Evolutionary conservation across 2,329 filamentous ascomycete genomes (phyloP).

Genomic region (Penicillium sp.): DNA sequence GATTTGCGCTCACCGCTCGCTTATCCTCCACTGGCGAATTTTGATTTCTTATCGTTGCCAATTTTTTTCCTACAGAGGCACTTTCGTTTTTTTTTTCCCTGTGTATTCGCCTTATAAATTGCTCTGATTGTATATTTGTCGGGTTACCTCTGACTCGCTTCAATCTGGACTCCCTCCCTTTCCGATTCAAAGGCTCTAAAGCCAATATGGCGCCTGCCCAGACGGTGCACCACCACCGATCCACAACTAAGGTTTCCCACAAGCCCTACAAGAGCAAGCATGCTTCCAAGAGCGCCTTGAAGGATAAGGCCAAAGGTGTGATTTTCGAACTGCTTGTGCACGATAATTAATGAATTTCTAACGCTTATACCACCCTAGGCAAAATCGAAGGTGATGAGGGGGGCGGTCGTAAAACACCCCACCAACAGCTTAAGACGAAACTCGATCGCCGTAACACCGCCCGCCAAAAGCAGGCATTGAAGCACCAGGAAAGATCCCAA

Average conservation of each 20-base stretch:
- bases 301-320: constrained; percentile 78
- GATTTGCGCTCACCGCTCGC: constrained; percentile 33
- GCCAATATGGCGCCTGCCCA: constrained; percentile 71
- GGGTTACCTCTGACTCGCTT: constrained; percentile 1
- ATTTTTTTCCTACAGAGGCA: constrained; percentile 13
- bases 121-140: neutral
- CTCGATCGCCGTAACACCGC: constrained; percentile 92
- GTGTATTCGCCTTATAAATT: neutral
- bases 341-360: neutral
- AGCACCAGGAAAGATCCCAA: constrained; percentile 77
- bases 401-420: constrained; percentile 77
- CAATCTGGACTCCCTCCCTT: constrained; percentile 62
- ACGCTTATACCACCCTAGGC: constrained; percentile 51
- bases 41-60: constrained; percentile 30
- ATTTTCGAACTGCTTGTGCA: neutral
- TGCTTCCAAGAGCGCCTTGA: constrained; percentile 80
- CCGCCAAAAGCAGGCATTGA: constrained; percentile 80
- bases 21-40: constrained; percentile 38
- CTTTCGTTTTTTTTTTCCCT: constrained; percentile 1
- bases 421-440: constrained; percentile 97
- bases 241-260: constrained; percentile 82
- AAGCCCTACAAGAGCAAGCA: constrained; percentile 93
- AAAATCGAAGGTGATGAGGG: constrained; percentile 71
- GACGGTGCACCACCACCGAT: constrained; percentile 74
- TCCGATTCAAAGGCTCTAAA: constrained; percentile 73